Conservation (phyloP, 2,329 filamentous ascomycete species). For the Colletotrichum australisinense region DNA sequence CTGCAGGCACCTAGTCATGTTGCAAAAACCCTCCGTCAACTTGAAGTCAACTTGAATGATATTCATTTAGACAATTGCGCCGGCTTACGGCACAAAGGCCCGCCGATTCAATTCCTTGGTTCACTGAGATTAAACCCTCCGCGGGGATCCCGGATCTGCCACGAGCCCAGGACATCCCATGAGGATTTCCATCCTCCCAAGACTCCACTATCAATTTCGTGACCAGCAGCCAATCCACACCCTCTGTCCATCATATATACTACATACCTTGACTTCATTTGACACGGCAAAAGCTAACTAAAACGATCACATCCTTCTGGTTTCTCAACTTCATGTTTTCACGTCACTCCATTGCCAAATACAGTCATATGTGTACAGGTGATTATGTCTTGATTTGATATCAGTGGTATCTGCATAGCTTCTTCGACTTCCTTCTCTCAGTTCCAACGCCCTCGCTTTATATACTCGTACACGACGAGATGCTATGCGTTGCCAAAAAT, state of each 20-base stretch:
- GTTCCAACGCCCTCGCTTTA: slow-evolving; percentile 22
- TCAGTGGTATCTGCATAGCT: slow-evolving; percentile 30
- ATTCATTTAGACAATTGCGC: too few species aligned
- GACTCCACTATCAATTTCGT: background rate
- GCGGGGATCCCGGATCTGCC: slow-evolving; percentile 2
- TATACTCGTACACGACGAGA: slow-evolving; percentile 28
- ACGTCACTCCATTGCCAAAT: background rate
- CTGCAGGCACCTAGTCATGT: background rate
- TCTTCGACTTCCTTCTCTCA: slow-evolving; percentile 6
- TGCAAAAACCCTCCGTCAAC: background rate
- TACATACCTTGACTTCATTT: background rate
- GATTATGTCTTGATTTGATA: slow-evolving; percentile 25
- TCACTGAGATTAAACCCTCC: background rate
- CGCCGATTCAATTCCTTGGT: background rate
- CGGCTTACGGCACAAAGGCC: background rate
- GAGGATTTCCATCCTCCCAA: background rate
- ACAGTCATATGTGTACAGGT: background rate
- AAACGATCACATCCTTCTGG: too few species aligned
- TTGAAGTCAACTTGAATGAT: too few species aligned
- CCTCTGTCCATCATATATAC: background rate
- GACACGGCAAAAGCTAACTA: background rate
- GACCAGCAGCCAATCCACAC: background rate
- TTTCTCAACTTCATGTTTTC: background rate
- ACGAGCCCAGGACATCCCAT: background rate
- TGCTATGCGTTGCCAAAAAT: slow-evolving; percentile 21